Evolutionary conservation across 305 asterid species (phyloP), one percentile per base, ranked within the genome.

Genomic region (Fraxinus xanthoxyloides): DNA sequence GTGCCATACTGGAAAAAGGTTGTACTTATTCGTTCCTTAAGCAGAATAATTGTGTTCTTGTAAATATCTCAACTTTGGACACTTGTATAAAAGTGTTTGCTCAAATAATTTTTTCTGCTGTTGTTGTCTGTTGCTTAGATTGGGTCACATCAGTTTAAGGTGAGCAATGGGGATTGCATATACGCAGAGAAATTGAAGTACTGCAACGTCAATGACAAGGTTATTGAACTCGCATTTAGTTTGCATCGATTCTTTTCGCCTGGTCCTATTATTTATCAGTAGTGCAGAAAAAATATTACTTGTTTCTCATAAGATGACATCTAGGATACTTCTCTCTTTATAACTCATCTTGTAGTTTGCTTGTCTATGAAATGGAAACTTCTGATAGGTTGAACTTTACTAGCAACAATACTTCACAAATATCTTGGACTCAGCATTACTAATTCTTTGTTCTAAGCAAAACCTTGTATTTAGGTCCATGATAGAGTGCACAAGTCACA

Each of bases 121-220:
- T 1, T 70, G 75, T 30, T 72, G 67, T 51, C 59, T 48, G 59
- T 48, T 48, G 59, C 59, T 48, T 48, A 96, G 99, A 88, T 96
- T 89, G 99, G 99, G 63, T 91, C 99, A 67, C 98, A 96, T 85
- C 98, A 96, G 85, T 96, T 94, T 89, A 96, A 96, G 88, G 98
- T 96, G 87, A 92, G 99, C 95, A 96, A 94, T 80, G 89, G 95
- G 26, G 99, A 96, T 87, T 76, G 87, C 84, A 93, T 94, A 80
- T 96, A 82, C 70, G 82, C 89, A 1, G 99, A 96, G 93, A 92
- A 81, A 87, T 83, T 94, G 94, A 94, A 96, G 94, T 86, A 90
- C 83, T 94, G 99, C 77, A 92, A 94, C 61, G 87, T 96, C 81
- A 93, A 92, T 85, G 99, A 96, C 88, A 96, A 94, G 98, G 99